These are phyloP conservation scores for Onygenales sp. DNA, from an alignment of 2,329 filamentous ascomycete genomes.

Conservation along the genomic window DNA sequence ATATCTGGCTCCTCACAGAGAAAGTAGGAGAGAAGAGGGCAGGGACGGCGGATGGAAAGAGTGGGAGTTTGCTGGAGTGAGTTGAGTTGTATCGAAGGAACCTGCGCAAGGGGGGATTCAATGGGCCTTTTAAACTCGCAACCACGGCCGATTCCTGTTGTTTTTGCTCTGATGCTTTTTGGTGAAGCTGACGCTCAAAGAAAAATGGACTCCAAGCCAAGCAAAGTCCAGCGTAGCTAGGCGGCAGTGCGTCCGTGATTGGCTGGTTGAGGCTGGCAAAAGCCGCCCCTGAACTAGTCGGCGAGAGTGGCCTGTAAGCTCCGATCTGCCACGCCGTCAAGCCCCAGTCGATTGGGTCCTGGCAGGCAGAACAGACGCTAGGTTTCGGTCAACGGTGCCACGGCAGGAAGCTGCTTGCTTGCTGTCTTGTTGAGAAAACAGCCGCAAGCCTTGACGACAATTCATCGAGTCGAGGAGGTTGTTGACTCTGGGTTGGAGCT, in stretches of 20 bases:
- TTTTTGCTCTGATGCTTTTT: no score
- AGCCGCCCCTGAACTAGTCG: neutral
- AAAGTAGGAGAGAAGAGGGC: neutral
- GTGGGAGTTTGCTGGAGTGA: neutral
- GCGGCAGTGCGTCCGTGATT: constrained; percentile 21
- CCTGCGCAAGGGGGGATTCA: neutral
- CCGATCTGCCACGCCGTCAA: neutral
- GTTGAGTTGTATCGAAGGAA: neutral
- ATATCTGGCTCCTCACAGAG: neutral
- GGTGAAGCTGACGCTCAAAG: neutral
- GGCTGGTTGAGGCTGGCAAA: neutral
- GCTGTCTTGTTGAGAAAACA: no score
- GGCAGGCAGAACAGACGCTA: no score
- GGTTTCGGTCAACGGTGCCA: no score
- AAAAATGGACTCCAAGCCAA: neutral
- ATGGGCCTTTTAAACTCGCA: no score
- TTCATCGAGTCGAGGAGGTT: no score
- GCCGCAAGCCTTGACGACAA: no score
- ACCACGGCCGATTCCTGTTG: no score
- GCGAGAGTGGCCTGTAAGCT: neutral
- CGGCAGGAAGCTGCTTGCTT: no score
- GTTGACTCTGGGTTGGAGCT: no score
- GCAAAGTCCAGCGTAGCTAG: constrained; percentile 9
- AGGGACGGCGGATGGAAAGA: neutral
- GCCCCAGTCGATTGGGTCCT: no score